These are phyloP conservation scores for Fusarium sterilihyphosum DNA, from an alignment of 2,329 filamentous ascomycete species.

Conservation along the genomic window DNA sequence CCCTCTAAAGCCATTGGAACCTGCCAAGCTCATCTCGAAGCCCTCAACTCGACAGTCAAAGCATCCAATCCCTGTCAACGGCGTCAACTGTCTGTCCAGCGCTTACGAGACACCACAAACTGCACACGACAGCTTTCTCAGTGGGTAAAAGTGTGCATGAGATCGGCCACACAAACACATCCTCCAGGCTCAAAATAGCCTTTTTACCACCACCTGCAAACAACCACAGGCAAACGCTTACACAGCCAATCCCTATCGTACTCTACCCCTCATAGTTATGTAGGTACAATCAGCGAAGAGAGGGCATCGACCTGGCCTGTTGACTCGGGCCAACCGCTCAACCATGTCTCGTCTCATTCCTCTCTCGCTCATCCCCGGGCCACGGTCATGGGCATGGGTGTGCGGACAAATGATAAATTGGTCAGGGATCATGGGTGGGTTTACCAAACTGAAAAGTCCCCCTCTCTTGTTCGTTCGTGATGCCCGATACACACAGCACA, in stretches of 20 bases:
- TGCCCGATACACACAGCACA: background rate
- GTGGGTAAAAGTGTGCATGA: constrained; percentile 17
- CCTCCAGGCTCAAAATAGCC: background rate
- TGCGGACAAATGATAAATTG: constrained; percentile 35
- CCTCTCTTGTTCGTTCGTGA: background rate
- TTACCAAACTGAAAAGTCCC: background rate
- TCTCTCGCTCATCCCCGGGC: constrained; percentile 29
- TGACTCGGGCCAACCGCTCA: constrained; percentile 18
- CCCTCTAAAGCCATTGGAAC: background rate
- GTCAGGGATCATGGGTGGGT: constrained; percentile 30
- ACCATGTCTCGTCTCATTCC: constrained; percentile 22
- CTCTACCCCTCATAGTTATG: constrained; percentile 18
- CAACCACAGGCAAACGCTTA: constrained; percentile 8
- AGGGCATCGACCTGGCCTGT: background rate
- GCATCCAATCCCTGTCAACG: background rate
- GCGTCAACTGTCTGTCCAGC: constrained; percentile 9
- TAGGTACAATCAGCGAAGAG: background rate
- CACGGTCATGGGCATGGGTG: constrained; percentile 13
- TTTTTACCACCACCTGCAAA: background rate
- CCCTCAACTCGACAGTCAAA: background rate
- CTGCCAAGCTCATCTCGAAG: constrained; percentile 17
- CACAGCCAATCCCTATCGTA: constrained; percentile 25
- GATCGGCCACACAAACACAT: constrained; percentile 18
- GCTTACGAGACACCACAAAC: constrained; percentile 2
- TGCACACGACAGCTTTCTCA: constrained; percentile 3